These are phyloP conservation scores for Diaporthe batatas DNA, from an alignment of 2,329 filamentous ascomycete species.

Conservation along the genomic window DNA sequence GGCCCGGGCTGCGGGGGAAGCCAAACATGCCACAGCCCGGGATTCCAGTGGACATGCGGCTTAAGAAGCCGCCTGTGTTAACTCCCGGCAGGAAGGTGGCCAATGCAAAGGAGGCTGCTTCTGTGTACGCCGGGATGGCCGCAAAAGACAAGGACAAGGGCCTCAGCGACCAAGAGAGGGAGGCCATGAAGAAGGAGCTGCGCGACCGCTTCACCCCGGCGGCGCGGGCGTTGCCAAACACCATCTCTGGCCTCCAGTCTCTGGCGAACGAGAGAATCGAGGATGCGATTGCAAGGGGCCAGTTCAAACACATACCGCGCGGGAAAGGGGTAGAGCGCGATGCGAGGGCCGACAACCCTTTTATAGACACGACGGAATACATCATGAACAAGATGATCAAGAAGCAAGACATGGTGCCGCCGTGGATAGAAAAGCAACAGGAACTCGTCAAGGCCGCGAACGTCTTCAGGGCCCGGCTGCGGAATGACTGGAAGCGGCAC, in stretches of 20 bases:
- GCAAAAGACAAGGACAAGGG: slow-evolving; percentile 63
- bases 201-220: slow-evolving; percentile 84
- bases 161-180: slow-evolving; percentile 78
- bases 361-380: slow-evolving; percentile 96
- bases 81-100: slow-evolving; percentile 63
- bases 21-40: slow-evolving; percentile 56
- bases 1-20: slow-evolving; percentile 61
- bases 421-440: slow-evolving; percentile 99
- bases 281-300: slow-evolving; percentile 90
- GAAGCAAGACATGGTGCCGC: slow-evolving; percentile 92
- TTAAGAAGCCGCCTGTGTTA: slow-evolving; percentile 55
- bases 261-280: slow-evolving; percentile 92
- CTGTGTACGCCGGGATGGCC: slow-evolving; percentile 64
- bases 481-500: slow-evolving; percentile 87
- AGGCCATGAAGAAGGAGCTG: slow-evolving; percentile 78
- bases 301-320: slow-evolving; percentile 86
- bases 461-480: slow-evolving; percentile 79
- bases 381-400: slow-evolving; percentile 99
- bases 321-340: slow-evolving; percentile 88
- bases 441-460: slow-evolving; percentile 79
- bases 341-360: slow-evolving; percentile 84
- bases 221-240: slow-evolving; percentile 79
- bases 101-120: slow-evolving; percentile 69
- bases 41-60: slow-evolving; percentile 65
- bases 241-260: slow-evolving; percentile 82